Conservation (phyloP, 2,329 filamentous ascomycete species). For the Nigrospora osmanthi region DNA sequence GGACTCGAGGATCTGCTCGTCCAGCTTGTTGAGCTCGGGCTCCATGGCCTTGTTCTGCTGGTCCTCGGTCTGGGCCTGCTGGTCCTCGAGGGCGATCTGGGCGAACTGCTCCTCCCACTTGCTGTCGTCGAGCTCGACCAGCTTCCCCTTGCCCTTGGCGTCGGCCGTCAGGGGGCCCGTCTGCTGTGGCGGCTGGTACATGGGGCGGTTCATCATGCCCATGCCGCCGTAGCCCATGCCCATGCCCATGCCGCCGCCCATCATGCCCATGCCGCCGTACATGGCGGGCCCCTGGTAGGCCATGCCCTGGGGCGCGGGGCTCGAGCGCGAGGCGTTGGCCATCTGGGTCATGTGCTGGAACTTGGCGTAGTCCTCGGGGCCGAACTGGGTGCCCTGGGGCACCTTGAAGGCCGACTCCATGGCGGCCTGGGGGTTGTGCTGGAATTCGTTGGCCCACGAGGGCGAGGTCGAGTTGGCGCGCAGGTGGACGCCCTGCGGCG, state of each 20-base stretch:
- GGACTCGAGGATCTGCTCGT: constrained; percentile 54
- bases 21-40: constrained; percentile 80
- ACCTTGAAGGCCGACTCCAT: constrained; percentile 66
- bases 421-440: constrained; percentile 43
- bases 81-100: constrained; percentile 66
- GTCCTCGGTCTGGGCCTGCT: constrained; percentile 31
- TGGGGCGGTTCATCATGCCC: constrained; percentile 48
- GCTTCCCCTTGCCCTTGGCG: constrained; percentile 77
- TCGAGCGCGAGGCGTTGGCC: constrained; percentile 39
- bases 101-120: constrained; percentile 98
- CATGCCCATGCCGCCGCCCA: constrained; percentile 33
- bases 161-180: constrained; percentile 35
- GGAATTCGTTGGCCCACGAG: constrained; percentile 46
- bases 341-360: constrained; percentile 70
- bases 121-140: constrained; percentile 87
- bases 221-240: constrained; percentile 46
- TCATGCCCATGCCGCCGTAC: constrained; percentile 27
- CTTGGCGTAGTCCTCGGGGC: constrained; percentile 75
- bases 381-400: constrained; percentile 56
- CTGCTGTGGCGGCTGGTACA: constrained; percentile 42
- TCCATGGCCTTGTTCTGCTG: constrained; percentile 56
- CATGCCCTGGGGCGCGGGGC: constrained; percentile 50
- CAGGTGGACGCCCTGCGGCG: constrained; percentile 41
- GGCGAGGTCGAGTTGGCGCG: constrained; percentile 46
- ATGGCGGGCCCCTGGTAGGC: constrained; percentile 32